Evolutionary conservation across 345 rosid species (phyloP).

Genomic region (Eucalyptus dawsonii): DNA sequence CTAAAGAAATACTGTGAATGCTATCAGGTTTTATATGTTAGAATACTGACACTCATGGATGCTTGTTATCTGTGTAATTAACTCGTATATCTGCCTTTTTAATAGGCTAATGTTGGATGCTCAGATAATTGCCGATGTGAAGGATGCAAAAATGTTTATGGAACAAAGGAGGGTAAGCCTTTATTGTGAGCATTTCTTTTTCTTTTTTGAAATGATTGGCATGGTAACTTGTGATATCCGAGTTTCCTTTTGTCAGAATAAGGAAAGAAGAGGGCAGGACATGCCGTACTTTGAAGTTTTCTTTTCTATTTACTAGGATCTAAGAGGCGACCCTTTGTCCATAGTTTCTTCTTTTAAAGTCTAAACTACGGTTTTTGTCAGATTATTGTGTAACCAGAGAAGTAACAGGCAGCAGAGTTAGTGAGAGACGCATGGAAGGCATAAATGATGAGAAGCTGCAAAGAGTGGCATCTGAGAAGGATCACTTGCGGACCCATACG

Average conservation of each 20-base stretch:
- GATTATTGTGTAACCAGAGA: slow-evolving; percentile 20
- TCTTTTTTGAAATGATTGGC: not conserved
- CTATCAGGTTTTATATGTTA: slow-evolving; percentile 30
- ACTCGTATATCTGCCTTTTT: not conserved
- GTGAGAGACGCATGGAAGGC: not conserved
- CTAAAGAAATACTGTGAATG: slow-evolving; percentile 65
- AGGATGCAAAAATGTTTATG: slow-evolving; percentile 47
- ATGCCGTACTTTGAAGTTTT: not conserved
- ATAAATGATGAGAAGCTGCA: slow-evolving; percentile 4
- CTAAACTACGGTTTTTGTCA: not conserved
- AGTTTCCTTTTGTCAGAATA: not conserved
- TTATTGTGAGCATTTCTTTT: not conserved
- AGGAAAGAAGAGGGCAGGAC: not conserved
- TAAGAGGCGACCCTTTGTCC: not conserved
- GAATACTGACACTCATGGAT: not conserved
- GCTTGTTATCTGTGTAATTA: not conserved
- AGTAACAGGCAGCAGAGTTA: slow-evolving; percentile 3
- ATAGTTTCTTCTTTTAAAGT: not conserved
- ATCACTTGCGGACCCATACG: slow-evolving; percentile 1
- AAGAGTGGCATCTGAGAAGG: slow-evolving; percentile 4
- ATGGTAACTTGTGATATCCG: not conserved
- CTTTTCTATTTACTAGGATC: not conserved
- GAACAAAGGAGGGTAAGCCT: slow-evolving; percentile 41
- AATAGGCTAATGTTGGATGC: slow-evolving; percentile 48
- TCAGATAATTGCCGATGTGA: slow-evolving; percentile 57